Evolutionary conservation across 1,284 basidiomycete genomes (phyloP), one percentile per base, ranked within the genome.

Genomic region (Puccinia horiana): DNA sequence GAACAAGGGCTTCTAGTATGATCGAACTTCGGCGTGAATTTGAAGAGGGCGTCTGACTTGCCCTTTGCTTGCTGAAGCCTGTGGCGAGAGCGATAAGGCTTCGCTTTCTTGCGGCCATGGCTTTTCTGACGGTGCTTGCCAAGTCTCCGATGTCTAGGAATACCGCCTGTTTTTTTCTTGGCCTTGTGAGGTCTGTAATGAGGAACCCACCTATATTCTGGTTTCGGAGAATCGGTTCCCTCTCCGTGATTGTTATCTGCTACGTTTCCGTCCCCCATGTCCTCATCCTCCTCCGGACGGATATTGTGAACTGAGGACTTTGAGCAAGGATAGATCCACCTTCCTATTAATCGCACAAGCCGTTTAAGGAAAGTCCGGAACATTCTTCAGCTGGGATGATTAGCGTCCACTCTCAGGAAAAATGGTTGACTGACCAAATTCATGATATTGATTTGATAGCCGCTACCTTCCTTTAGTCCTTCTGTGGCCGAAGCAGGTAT

Each of bases 391-490:
- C 23, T 42, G 23, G 2, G 23, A 37, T 29, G 20, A 23, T 54
- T 35, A 56, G 67, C 14, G n/a, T 47, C 8, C 11, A 44, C 16
- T n/a, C 37, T 26, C 32, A 20, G 29, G 5, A 16, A 54, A 73
- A 32, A 2, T 2, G 29, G 14, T 73, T 37, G 12, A 73, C 70
- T 40, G 47, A 76, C 74, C n/a, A 56, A n/a, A 44, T 32, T 58
- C 74, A 76, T 76, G 32, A 76, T 76, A 61, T 76, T 76, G 26
- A 76, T 54, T 76, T 76, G 74, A 26, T 76, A 76, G 29, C 74
- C 74, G 42, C 49, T 44, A 12, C 74, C 74, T 44, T 76, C 74
- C 56, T 76, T 76, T 16, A 76, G 52, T 32, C 74, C 74, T 44
- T 32, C 20, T 4, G 61, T 37, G 32, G 74, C 74, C 54, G 74